Evolutionary conservation across 2,329 filamentous ascomycete genomes (phyloP), one percentile per base, ranked within the genome.

Genomic region (Bipolaris sorokiniana): DNA sequence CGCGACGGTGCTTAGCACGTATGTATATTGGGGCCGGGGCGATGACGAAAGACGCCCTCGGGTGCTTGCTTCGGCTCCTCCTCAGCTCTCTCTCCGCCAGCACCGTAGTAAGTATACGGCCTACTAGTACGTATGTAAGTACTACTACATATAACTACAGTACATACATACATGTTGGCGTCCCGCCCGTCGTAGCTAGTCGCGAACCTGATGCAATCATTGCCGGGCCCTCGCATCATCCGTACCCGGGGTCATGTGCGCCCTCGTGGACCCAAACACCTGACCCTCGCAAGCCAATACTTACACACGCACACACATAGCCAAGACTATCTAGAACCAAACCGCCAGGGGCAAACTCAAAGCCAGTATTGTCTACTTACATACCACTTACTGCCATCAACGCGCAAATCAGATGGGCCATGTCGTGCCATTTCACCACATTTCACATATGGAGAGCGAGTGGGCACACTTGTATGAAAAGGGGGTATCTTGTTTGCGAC

Each of bases 41-140:
- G 37, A 63, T 67, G 59, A 65, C 61, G 64, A 58, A 56, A 63
- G 42, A 18, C 33, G 33, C 28, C 45, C 53, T 48, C 53, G 56
- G 58, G 42, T 56, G 59, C 51, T 45, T 48, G 41, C 50, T 59
- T 66, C 65, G 67, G 66, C 56, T 67, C 62, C 62, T 60, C 62
- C 44, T 26, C 28, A 37, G 48, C 28, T 28, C 56, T 36, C 42
- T 45, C 42, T 46, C 42, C 28, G 26, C 42, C 26, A 46, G 51
- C 36, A 47, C 26, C 38, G 41, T n/a, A 34, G 9, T 28, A 28
- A 28, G 10, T 28, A 28, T 28, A 28, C 10, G 10, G 13, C 28
- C 28, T 31, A 31, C 28, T 31, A 31, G 28, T 31, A 31, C 10
- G 28, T 51, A 18, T 37, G 31, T 40, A 37, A 22, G 33, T 44